phyloP scores from a whole-genome alignment of 805 yeast genomes.

The Hanseniaspora guilliermondii region DNA sequence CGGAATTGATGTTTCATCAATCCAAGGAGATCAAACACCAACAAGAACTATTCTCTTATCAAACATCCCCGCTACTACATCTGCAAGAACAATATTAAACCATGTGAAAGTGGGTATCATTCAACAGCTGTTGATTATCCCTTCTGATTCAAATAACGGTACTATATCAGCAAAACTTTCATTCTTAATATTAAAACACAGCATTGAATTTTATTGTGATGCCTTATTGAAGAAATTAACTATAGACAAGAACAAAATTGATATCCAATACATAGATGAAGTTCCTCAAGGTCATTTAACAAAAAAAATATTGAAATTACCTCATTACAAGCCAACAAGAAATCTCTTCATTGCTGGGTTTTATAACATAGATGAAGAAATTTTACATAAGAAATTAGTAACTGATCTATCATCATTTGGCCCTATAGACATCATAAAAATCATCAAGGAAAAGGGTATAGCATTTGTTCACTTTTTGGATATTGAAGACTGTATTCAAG shows the following conservation, averaged over 20 bases:
- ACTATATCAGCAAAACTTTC: constrained; percentile 80
- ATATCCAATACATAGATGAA: constrained; percentile 89
- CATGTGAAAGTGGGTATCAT: constrained; percentile 85
- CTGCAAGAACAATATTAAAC: constrained; percentile 70
- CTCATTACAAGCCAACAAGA: constrained; percentile 71
- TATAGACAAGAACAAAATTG: constrained; percentile 67
- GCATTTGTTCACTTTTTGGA: constrained; percentile 86
- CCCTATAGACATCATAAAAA: constrained; percentile 69
- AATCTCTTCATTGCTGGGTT: constrained; percentile 82
- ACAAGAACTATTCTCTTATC: constrained; percentile 78
- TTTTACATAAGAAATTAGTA: constrained; percentile 34
- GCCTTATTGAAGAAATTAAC: constrained; percentile 73
- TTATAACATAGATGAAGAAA: constrained; percentile 34
- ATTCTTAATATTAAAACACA: constrained; percentile 78
- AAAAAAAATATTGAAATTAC: constrained; percentile 54
- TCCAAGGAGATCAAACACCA: neutral
- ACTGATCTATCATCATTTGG: constrained; percentile 66
- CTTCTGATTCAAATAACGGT: constrained; percentile 25
- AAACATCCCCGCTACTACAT: constrained; percentile 68
- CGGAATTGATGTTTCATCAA: constrained; percentile 1
- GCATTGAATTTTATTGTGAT: constrained; percentile 84
- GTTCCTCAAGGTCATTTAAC: constrained; percentile 64
- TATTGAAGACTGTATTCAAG: constrained; percentile 73
- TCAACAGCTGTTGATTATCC: constrained; percentile 66
- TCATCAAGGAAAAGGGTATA: constrained; percentile 66